Evolutionary conservation across 257 asterid genomes (phyloP), one percentile per base, ranked within the genome.

Genomic region (Paraleonurus japonicus): DNA sequence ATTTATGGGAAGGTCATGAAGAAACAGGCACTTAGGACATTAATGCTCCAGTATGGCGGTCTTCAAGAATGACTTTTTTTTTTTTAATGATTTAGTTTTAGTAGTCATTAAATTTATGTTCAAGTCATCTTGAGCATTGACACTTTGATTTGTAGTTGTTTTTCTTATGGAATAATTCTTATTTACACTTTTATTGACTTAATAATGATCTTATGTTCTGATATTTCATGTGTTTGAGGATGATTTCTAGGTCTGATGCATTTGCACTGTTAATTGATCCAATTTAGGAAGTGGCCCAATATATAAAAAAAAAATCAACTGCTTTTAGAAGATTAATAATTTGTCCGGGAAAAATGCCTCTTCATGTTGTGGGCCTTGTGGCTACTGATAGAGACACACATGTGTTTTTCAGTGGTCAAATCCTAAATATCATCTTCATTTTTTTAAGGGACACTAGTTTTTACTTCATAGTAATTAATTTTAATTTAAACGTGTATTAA

Each of bases 1-100:
- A 61, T 92, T 72, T 92, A 83, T 81, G 98, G 97, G n/a, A 92
- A 87, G 73, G 78, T 88, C 15, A 86, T 87, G 89, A 92, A 88
- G 83, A 89, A 80, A 81, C 96, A 87, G 68, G 89, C 92, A 37
- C 63, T 89, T 78, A 88, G 62, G 85, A 75, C 43, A 53, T 82
- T 91, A 3, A n/a, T 47, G 81, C 74, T 89, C 73, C 84, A 83
- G 65, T 70, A 72, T 76, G 69, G 72, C 59, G 70, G 79, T 10
- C 55, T 27, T 69, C 69, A 75, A 51, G 82, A 79, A 37, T 78
- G 57, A 69, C 22, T 22, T n/a, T 73, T n/a, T 16, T 1, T 15
- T 32, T 23, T 71, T 24, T 3, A 13, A n/a, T 53, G 24, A 7
- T 19, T 17, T 7, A 10, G 50, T 47, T 16, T 58, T 53, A 22